A percentile compares a stretch with the other conserved stretches of the same genome.
Evolutionary conservation across 768 basidiomycete genomes (phyloP).

Genomic region (Guyanaporus albipodus): DNA sequence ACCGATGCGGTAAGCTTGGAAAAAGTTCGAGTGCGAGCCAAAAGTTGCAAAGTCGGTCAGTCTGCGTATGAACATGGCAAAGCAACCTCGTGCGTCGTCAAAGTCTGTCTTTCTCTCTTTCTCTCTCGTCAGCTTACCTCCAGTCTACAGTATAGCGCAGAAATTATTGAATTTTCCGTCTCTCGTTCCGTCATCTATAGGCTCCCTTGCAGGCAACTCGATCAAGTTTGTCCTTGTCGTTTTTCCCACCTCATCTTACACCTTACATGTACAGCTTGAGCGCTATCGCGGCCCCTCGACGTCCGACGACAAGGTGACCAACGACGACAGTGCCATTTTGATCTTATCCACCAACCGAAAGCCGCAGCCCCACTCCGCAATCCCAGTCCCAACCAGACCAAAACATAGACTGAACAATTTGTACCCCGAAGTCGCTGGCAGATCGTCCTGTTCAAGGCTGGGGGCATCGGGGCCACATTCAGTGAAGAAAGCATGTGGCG

Average conservation of each 20-base stretch:
- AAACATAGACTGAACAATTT: conserved; percentile 44
- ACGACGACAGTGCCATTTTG: conserved; percentile 5
- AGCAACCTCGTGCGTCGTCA: conserved; percentile 14
- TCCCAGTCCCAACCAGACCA: conserved; percentile 20
- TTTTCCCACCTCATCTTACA: neutral
- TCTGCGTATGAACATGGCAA: too few relatives aligned
- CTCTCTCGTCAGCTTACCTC: conserved; percentile 8
- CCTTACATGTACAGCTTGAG: conserved; percentile 42
- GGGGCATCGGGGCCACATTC: conserved; percentile 83
- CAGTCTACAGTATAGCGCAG: conserved; percentile 88
- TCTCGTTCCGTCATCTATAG: too few relatives aligned
- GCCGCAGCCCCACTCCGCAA: conserved; percentile 22
- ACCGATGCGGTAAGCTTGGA: too few relatives aligned
- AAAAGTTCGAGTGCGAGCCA: neutral
- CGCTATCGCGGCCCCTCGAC: too few relatives aligned
- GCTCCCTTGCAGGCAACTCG: conserved; percentile 85
- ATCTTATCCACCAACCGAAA: conserved; percentile 3
- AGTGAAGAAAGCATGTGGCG: conserved; percentile 90
- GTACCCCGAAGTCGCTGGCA: conserved; percentile 80
- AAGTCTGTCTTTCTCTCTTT: conserved; percentile 1
- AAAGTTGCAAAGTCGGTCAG: too few relatives aligned
- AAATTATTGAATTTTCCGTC: too few relatives aligned
- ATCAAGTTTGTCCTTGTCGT: conserved; percentile 72
- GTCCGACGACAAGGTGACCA: too few relatives aligned
- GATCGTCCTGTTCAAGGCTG: conserved; percentile 77